Evolutionary conservation across 2,329 filamentous ascomycete genomes (phyloP).

Genomic region (Gyromitra esculenta): DNA sequence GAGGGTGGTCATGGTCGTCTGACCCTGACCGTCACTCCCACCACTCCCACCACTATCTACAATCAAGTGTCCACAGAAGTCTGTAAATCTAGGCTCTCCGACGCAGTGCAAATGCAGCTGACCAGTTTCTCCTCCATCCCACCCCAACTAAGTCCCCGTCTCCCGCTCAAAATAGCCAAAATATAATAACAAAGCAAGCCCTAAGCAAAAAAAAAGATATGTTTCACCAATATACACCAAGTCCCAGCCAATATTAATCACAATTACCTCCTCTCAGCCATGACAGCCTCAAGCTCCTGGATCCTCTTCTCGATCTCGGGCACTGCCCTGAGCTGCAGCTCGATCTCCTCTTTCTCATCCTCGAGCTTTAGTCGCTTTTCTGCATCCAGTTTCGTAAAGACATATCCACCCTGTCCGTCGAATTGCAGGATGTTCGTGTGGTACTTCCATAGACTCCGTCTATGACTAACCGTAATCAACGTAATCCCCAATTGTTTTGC

Average conservation of each 20-base stretch:
- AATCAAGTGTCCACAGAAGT: conserved; percentile 21
- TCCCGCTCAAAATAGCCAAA: background rate
- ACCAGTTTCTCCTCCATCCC: background rate
- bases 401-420: conserved; percentile 88
- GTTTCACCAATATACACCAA: conserved; percentile 34
- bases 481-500: conserved; percentile 92
- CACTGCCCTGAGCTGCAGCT: conserved; percentile 82
- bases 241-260: conserved; percentile 7
- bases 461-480: conserved; percentile 94
- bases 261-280: conserved; percentile 47
- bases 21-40: conserved; percentile 18
- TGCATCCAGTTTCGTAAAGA: conserved; percentile 90
- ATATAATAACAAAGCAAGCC: conserved; percentile 24
- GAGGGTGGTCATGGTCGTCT: conserved; percentile 16
- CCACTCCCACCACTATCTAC: conserved; percentile 16
- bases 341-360: conserved; percentile 95
- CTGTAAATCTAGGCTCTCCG: conserved; percentile 27
- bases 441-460: conserved; percentile 94
- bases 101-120: conserved; percentile 37
- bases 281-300: conserved; percentile 73
- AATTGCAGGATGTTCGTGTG: conserved; percentile 95
- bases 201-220: conserved; percentile 19
- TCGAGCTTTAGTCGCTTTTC: conserved; percentile 85
- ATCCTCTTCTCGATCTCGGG: conserved; percentile 88
- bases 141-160: background rate